phyloP scores from a whole-genome alignment of 202 grass and related monocot genomes.

The Brachypodium distachyon region DNA sequence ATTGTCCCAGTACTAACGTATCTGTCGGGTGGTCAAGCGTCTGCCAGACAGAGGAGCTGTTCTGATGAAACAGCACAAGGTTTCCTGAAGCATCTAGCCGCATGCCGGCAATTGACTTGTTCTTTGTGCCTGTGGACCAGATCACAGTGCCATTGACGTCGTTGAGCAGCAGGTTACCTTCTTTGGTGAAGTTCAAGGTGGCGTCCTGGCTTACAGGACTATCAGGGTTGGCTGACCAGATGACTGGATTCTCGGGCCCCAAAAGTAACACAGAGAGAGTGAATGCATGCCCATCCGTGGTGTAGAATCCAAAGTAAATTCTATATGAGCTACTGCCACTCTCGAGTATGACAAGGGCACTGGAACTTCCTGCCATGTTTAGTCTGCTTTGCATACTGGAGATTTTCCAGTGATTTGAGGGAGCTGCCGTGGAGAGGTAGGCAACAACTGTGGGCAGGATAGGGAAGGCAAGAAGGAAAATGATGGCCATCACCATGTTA shows the following conservation, averaged over 20 bases:
- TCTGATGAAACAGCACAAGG: conserved; percentile 32
- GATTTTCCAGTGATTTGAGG: background rate
- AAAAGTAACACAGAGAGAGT: background rate
- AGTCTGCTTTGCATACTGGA: background rate
- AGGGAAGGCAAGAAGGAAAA: background rate
- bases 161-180: conserved; percentile 37
- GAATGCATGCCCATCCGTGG: background rate
- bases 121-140: conserved; percentile 46
- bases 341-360: background rate
- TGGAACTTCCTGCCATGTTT: background rate
- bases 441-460: background rate
- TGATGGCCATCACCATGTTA: background rate
- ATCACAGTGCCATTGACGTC: conserved; percentile 13
- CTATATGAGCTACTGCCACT: background rate
- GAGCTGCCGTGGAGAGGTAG: background rate
- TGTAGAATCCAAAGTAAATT: conserved; percentile 7
- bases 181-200: conserved; percentile 28
- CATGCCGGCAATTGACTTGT: conserved; percentile 23
- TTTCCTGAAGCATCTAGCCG: conserved; percentile 36
- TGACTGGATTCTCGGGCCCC: background rate
- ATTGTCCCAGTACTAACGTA: conserved; percentile 46
- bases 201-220: conserved; percentile 17
- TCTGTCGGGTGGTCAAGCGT: conserved; percentile 22
- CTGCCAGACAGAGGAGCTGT: conserved; percentile 35
- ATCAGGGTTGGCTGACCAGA: conserved; percentile 63